A percentile compares a stretch with the other conserved stretches of the same genome.
phyloP scores from a whole-genome alignment of 768 basidiomycete genomes.

The Pulveroboletus frians region DNA sequence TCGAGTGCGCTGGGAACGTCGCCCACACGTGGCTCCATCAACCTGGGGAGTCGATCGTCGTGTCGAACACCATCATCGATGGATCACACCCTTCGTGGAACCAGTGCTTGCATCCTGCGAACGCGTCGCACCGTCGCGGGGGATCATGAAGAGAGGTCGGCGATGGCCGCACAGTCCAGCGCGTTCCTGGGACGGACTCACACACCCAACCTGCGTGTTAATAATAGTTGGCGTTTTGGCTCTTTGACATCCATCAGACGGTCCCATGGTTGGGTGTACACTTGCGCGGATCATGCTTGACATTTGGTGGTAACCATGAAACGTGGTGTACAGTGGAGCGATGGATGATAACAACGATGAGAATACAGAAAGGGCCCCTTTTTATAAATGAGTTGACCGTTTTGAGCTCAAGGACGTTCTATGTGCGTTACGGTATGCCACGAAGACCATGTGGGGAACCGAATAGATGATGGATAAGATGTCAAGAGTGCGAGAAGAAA shows the following conservation, averaged over 20 bases:
- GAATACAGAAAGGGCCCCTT: slow-evolving; percentile 10
- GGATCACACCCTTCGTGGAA: too few relatives aligned
- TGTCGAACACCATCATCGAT: too few relatives aligned
- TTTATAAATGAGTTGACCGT: slow-evolving; percentile 9
- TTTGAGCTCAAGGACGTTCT: slow-evolving; percentile 11
- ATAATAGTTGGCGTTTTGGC: not conserved
- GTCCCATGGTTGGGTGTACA: too few relatives aligned
- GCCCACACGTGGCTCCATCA: too few relatives aligned
- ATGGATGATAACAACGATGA: slow-evolving; percentile 12
- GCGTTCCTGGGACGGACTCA: not conserved
- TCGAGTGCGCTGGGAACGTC: too few relatives aligned
- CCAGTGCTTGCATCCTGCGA: too few relatives aligned
- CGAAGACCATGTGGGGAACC: slow-evolving; percentile 9
- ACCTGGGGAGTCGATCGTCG: too few relatives aligned
- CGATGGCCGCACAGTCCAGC: too few relatives aligned
- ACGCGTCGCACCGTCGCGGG: too few relatives aligned
- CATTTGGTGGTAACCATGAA: not conserved
- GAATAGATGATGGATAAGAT: slow-evolving; percentile 33
- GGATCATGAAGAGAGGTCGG: too few relatives aligned
- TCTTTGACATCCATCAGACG: not conserved
- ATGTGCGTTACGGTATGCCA: slow-evolving; percentile 28
- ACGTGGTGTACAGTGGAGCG: slow-evolving; percentile 2
- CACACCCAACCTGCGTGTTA: slow-evolving; percentile 1
- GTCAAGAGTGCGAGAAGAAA: slow-evolving; percentile 6
- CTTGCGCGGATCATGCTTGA: not conserved